Base-by-base conservation (phyloP, 768 basidiomycete species). In the Mycena maculata region DNA sequence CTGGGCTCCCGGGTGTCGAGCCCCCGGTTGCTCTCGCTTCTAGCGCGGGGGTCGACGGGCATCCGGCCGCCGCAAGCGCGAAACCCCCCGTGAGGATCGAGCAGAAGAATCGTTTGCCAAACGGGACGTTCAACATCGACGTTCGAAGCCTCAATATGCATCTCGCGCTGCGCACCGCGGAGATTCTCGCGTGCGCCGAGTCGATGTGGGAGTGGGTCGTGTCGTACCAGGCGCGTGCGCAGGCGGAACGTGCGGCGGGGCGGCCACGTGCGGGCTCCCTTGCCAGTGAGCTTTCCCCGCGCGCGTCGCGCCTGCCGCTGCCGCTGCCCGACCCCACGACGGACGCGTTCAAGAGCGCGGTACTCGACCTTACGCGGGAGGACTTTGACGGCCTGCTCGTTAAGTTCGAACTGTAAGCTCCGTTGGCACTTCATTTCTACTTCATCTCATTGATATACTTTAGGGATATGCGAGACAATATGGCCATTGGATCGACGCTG, bases 151-250 rank as follows among this genome's bases (percentile, higher is more conserved):
- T 92, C 49, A 89, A 90, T 72, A 75, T 92, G 64, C 90, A 91
- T 76, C 81, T 93, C n/a, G 79, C 84, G 20, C 63, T 88, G 68
- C 83, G 90, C 16, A 85, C 85, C 11, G 82, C 85, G 63, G 92
- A 91, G 74, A 82, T 92, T n/a, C 69, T 92, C 16, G 90, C 84
- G 10, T 92, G 91, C 71, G 82, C 88, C 0, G 92, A 93, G 76
- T 82, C 87, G 31, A 93, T 93, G 91, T 93, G 92, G 92, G 90
- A 91, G 60, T 92, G 88, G 86, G 84, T 92, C 4, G 72, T 79
- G 23, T 84, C 84, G 27, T 84, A 84, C 65, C 88, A 88, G 78
- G 73, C 69, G 15, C 65, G 68, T 39, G 69, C 52, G 12, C 57
- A 33, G 1, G 38, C 49, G 64, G 66, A 55, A 67, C 65, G 58